These are phyloP conservation scores for Carex cristatella DNA, from an alignment of 176 grass and related monocot genomes.

Conservation along the genomic window DNA sequence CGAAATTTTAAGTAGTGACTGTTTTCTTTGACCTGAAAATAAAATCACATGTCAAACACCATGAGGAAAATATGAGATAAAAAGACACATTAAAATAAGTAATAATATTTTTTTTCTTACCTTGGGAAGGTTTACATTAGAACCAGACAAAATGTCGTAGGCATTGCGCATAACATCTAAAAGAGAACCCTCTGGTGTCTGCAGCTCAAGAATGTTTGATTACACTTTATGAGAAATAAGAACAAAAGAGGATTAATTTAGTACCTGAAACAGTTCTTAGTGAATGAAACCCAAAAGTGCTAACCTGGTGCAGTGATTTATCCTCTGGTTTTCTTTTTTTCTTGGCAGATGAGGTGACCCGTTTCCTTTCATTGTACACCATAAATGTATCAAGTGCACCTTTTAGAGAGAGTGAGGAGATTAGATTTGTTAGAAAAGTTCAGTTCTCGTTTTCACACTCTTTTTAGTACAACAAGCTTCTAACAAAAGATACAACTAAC, in stretches of 20 bases:
- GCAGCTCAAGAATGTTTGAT: constrained; percentile 30
- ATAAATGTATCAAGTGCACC: constrained; percentile 82
- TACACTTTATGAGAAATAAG: constrained; percentile 1
- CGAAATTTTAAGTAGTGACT: constrained; percentile 56
- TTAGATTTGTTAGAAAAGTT: neutral
- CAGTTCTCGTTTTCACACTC: neutral
- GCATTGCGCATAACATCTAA: constrained; percentile 97
- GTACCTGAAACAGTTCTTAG: neutral
- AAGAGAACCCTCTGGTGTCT: constrained; percentile 96
- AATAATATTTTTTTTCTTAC: constrained; percentile 37
- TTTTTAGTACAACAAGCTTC: constrained; percentile 8
- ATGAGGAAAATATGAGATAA: neutral
- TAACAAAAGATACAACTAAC: constrained; percentile 30
- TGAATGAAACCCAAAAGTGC: neutral
- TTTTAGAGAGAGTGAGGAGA: constrained; percentile 19
- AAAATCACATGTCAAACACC: neutral
- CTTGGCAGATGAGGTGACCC: constrained; percentile 96
- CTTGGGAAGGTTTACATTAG: constrained; percentile 59
- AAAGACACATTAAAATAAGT: neutral
- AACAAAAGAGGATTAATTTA: neutral
- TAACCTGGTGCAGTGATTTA: constrained; percentile 83
- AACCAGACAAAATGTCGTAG: constrained; percentile 70
- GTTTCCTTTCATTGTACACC: constrained; percentile 95
- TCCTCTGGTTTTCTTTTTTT: constrained; percentile 80
- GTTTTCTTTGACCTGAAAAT: constrained; percentile 75